Evolutionary conservation across 2,329 filamentous ascomycete species (phyloP).

Genomic region (Alternaria conjuncta): DNA sequence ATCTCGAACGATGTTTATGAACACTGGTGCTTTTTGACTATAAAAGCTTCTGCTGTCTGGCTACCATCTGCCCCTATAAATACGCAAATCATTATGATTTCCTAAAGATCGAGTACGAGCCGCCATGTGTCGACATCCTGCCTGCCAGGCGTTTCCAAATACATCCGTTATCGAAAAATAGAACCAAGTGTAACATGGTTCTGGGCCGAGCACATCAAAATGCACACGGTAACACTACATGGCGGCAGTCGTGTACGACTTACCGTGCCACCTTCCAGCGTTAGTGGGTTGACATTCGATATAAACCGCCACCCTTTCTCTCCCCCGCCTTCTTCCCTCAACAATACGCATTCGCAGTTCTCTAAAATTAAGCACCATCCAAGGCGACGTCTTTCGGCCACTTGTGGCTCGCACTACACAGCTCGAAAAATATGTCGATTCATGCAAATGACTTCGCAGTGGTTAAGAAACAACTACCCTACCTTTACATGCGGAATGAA

Average conservation of each 20-base stretch:
- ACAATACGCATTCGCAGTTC: neutral
- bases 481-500: neutral
- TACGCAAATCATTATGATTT: neutral
- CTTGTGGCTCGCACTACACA: neutral
- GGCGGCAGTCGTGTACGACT: neutral
- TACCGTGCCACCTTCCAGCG: neutral
- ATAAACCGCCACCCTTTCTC: neutral
- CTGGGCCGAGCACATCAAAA: too few species aligned
- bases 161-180: too few species aligned
- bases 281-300: neutral
- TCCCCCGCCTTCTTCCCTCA: neutral
- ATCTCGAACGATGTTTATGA: too few species aligned
- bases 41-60: neutral
- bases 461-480: neutral
- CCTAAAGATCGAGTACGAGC: too few species aligned
- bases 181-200: too few species aligned
- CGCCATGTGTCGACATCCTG: neutral
- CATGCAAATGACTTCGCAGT: neutral
- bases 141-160: too few species aligned
- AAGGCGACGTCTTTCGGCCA: neutral
- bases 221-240: fast-evolving
- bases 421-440: fast-evolving
- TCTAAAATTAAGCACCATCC: neutral
- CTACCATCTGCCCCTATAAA: neutral
- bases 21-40: too few species aligned